Base-by-base conservation (phyloP, 176 grass and related monocot genomes). In the Coix lacrymajobi region DNA sequence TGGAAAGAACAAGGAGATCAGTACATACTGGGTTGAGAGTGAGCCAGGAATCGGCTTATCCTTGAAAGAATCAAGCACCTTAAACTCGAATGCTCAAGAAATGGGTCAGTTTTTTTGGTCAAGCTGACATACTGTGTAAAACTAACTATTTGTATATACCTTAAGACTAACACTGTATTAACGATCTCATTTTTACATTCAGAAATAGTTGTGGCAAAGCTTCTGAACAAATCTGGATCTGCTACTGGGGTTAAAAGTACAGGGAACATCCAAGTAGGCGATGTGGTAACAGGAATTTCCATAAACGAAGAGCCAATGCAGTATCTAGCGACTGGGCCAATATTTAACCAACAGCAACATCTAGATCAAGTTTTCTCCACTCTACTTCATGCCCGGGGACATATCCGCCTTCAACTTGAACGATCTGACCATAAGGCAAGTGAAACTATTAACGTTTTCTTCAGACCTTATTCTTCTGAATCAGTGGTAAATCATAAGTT, bases 21-120 rank as follows among this genome's bases (percentile, higher is more conserved):
- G 29, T 74, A 84, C 56, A 76, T 84, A 84, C 4, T 84, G 81
- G 71, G 71, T 84, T 30, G 81, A 84, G 32, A 84, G 81, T 37
- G 56, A 75, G 43, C 81, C 81, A 49, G 81, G 81, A 74, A 84
- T 84, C 4, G 71, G 60, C 19, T 28, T 84, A 33, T 84, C 71
- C 61, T 4, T 84, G 57, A 76, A 48, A 62, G 64, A 75, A 65
- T 24, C 71, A 51, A 52, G 22, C 15, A 54, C 8, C 11, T 30
- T 75, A 60, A 56, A 40, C 30, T 54, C 71, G 38, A 52, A 24
- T 4, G 19, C 64, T 69, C 19, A 45, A 62, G 68, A 82, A 72
- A 61, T 46, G 10, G 36, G 80, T 82, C 20, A 16, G 37, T 31
- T 22, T 2, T 31, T 70, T 40, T 30, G 8, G 22, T 45, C 10